Conservation (phyloP, 257 asterid species). For the Nicotiana noctiflora region DNA sequence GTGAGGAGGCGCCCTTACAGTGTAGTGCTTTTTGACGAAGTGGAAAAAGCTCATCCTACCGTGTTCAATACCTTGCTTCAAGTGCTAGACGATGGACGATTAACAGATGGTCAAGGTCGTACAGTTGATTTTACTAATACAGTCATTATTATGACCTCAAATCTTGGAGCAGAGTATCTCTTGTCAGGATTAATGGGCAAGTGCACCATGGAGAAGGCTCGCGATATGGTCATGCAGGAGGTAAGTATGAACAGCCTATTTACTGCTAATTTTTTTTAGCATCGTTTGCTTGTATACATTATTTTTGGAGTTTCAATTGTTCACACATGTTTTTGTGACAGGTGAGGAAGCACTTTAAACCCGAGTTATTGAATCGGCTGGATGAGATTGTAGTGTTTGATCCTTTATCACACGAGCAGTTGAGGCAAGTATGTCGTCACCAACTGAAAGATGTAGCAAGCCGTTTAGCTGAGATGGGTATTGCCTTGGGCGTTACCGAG, state of each 20-base stretch:
- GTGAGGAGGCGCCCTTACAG: slow-evolving; percentile 90
- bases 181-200: slow-evolving; percentile 64
- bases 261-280: background rate
- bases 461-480: slow-evolving; percentile 83
- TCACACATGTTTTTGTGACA: background rate
- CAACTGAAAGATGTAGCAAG: slow-evolving; percentile 76
- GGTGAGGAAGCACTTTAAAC: slow-evolving; percentile 93
- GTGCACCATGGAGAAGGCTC: slow-evolving; percentile 62
- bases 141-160: slow-evolving; percentile 84
- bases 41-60: slow-evolving; percentile 74
- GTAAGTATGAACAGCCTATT: slow-evolving; percentile 17
- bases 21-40: slow-evolving; percentile 79
- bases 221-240: slow-evolving; percentile 84
- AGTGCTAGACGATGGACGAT: slow-evolving; percentile 80
- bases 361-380: slow-evolving; percentile 72
- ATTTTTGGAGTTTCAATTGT: background rate
- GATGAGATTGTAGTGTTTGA: slow-evolving; percentile 90
- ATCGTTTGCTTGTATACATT: background rate
- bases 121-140: slow-evolving; percentile 79
- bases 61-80: slow-evolving; percentile 81
- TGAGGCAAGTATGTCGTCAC: slow-evolving; percentile 73
- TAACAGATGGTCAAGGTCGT: slow-evolving; percentile 91
- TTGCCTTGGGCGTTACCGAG: slow-evolving; percentile 72
- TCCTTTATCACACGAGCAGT: slow-evolving; percentile 75
- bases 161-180: slow-evolving; percentile 75